Percentiles rank a stretch among this genome's conserved stretches.
Evolutionary conservation across 176 grass and related monocot genomes (phyloP).

Genomic region (Hsuehochloa calcarea): DNA sequence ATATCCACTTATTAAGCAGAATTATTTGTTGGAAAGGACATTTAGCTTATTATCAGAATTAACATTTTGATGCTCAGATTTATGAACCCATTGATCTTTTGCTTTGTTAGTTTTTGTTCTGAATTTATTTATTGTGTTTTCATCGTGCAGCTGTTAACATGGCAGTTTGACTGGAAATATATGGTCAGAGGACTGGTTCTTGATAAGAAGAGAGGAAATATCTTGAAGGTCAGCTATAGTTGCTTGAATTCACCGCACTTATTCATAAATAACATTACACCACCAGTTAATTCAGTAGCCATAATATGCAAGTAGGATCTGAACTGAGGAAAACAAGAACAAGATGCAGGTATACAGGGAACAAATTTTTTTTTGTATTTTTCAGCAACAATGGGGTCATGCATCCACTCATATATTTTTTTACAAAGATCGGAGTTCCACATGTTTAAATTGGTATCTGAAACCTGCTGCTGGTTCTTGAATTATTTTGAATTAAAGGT

Average conservation of each 20-base stretch:
- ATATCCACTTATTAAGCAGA: background rate
- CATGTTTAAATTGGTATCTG: slow-evolving; percentile 5
- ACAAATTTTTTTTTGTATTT: background rate
- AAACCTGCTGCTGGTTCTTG: background rate
- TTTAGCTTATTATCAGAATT: slow-evolving; percentile 26
- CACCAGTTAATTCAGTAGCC: background rate
- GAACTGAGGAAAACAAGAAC: background rate
- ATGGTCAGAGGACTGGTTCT: slow-evolving; percentile 98
- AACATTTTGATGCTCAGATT: background rate
- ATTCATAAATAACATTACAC: background rate
- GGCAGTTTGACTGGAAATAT: slow-evolving; percentile 98
- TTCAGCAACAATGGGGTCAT: background rate
- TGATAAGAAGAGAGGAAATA: slow-evolving; percentile 99
- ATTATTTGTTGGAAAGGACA: background rate
- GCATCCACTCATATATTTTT: background rate
- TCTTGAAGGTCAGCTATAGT: slow-evolving; percentile 71
- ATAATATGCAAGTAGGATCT: background rate
- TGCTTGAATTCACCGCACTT: background rate
- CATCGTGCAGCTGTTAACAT: slow-evolving; percentile 70
- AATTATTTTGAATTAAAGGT: background rate
- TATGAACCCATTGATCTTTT: background rate
- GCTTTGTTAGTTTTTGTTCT: slow-evolving; percentile 21
- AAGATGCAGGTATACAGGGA: background rate
- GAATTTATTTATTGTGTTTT: slow-evolving; percentile 34
- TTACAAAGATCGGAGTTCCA: background rate